Conservation (phyloP, 2,329 filamentous ascomycete species). For the Xylariaceae sp. region DNA sequence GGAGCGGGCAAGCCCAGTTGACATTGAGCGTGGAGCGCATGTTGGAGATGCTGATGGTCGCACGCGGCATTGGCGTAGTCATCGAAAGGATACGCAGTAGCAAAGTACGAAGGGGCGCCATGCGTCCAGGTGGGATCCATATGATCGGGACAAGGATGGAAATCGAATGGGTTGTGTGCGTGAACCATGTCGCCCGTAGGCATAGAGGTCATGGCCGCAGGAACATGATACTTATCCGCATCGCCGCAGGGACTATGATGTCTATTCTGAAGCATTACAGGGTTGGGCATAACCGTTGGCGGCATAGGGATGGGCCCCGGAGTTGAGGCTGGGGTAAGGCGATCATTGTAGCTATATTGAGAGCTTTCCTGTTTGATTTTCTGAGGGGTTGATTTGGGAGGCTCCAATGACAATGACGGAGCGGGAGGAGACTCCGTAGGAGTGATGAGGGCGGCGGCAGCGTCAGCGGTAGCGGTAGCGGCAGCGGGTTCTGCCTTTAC, state of each 20-base stretch:
- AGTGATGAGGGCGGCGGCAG: conserved; percentile 9
- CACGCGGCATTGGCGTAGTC: conserved; percentile 32
- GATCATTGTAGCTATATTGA: conserved; percentile 29
- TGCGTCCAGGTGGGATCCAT: conserved; percentile 28
- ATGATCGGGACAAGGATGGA: conserved; percentile 31
- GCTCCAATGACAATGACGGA: conserved; percentile 14
- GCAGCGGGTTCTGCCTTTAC: conserved; percentile 37
- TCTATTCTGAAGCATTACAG: conserved; percentile 32
- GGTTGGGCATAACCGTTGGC: conserved; percentile 20
- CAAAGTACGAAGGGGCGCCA: conserved; percentile 34
- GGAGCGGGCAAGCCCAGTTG: conserved; percentile 25
- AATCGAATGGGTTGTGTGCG: conserved; percentile 29
- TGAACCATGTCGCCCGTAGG: conserved; percentile 32
- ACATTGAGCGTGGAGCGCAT: conserved; percentile 27
- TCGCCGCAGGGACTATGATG: conserved; percentile 52
- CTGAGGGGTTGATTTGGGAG: conserved; percentile 13
- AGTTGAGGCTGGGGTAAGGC: conserved; percentile 25
- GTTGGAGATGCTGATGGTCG: conserved; percentile 21
- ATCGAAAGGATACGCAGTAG: conserved; percentile 38
- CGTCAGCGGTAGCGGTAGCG: conserved; percentile 19
- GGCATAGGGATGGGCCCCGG: conserved; percentile 29
- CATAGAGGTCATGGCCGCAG: conserved; percentile 30
- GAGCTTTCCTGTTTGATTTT: conserved; percentile 38
- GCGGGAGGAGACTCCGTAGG: too few species aligned
- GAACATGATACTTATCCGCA: conserved; percentile 35